Percentiles rank a stretch among this genome's conserved stretches.
Conservation (phyloP, 2,329 filamentous ascomycete genomes). For the Sarocladiaceae sp. region DNA sequence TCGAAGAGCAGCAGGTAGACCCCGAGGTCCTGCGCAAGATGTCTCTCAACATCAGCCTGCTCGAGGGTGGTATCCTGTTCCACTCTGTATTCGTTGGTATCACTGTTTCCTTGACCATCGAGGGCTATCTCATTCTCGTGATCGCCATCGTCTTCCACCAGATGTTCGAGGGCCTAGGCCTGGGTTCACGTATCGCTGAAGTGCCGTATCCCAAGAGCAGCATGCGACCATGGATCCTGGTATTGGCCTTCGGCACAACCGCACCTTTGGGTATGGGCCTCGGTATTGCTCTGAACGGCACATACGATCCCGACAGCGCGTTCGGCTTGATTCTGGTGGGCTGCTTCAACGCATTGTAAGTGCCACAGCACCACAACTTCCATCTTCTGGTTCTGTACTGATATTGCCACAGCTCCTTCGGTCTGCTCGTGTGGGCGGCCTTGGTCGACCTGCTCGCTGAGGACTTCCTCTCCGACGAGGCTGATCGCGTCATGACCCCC, state of each 20-base stretch:
- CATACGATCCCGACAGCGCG: conserved; percentile 59
- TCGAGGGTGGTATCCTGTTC: conserved; percentile 76
- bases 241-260: conserved; percentile 59
- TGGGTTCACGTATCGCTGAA: conserved; percentile 66
- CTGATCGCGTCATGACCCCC: conserved; percentile 42
- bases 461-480: conserved; percentile 60
- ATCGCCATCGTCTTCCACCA: conserved; percentile 70
- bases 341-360: conserved; percentile 61
- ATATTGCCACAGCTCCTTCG: conserved; percentile 43
- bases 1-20: conserved; percentile 41
- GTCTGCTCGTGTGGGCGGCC: conserved; percentile 57
- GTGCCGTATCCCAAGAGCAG: conserved; percentile 56
- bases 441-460: conserved; percentile 61
- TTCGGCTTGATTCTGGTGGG: conserved; percentile 62
- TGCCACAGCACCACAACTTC: conserved; percentile 15
- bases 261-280: conserved; percentile 63
- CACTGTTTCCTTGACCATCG: conserved; percentile 65
- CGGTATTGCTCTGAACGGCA: conserved; percentile 50
- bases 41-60: conserved; percentile 67
- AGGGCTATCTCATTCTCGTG: conserved; percentile 62
- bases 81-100: conserved; percentile 75
- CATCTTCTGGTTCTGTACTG: neutral
- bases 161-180: conserved; percentile 53
- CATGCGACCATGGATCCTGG: conserved; percentile 55
- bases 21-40: conserved; percentile 53